Conservation (phyloP, 805 yeast species). For the Wickerhamomyces canadensis region DNA sequence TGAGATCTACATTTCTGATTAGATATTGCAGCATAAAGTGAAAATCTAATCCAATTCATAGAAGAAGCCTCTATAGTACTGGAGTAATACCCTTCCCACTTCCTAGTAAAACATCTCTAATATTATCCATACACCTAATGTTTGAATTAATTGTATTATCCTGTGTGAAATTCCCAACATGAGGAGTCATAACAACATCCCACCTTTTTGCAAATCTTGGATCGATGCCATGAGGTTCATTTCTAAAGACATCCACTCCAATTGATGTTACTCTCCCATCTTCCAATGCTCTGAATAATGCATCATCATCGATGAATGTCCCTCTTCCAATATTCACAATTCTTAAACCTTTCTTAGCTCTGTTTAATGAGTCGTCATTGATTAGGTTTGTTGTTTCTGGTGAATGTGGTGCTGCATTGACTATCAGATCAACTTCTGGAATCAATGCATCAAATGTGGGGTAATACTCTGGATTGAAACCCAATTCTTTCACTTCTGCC, state of each 20-base stretch:
- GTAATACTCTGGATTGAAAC: conserved; percentile 41
- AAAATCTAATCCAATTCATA: too few species aligned
- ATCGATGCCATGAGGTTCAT: conserved; percentile 41
- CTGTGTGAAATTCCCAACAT: conserved; percentile 62
- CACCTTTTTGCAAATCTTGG: background rate
- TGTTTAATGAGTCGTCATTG: conserved; percentile 39
- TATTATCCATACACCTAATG: conserved; percentile 48
- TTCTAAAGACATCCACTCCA: conserved; percentile 67
- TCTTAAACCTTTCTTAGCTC: conserved; percentile 49
- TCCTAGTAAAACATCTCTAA: conserved; percentile 17
- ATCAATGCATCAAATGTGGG: conserved; percentile 39
- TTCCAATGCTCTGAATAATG: conserved; percentile 52
- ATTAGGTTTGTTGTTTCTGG: conserved; percentile 52
- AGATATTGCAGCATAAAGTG: too few species aligned
- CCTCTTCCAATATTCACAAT: conserved; percentile 79
- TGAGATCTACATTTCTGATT: too few species aligned
- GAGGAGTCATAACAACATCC: conserved; percentile 39
- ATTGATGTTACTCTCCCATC: conserved; percentile 57
- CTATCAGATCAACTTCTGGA: conserved; percentile 46
- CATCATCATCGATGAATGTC: conserved; percentile 57
- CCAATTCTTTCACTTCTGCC: conserved; percentile 32
- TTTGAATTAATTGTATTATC: conserved; percentile 52
- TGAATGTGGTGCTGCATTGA: conserved; percentile 63
- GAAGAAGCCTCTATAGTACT: conserved; percentile 2
- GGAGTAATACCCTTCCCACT: conserved; percentile 16